Evolutionary conservation across 148 eudicot species (phyloP), one percentile per base, ranked within the genome.

Genomic region (Rhododendron mucronatum): DNA sequence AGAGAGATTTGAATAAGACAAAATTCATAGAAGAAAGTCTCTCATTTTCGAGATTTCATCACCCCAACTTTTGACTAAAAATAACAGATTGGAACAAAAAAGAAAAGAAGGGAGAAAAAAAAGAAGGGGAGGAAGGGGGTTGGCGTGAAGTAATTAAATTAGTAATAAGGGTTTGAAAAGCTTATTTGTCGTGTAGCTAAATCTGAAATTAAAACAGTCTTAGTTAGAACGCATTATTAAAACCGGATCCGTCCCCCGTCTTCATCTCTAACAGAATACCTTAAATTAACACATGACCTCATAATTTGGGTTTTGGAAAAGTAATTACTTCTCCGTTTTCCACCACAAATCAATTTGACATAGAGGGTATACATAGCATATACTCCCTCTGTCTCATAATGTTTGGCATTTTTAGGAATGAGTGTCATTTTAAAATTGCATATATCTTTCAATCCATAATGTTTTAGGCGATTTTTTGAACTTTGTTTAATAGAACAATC

Each of bases 381-480:
- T 1, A 0, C 33, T 0, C 33, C 1, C 1, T 33, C 1, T 33
- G n/a, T n/a, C n/a, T n/a, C n/a, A n/a, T n/a, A n/a, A n/a, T 33
- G 1, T 1, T 33, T 33, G 1, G 1, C 33, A 0, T 1, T 1
- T 1, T 33, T 1, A 33, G 1, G n/a, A n/a, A n/a, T n/a, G n/a
- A n/a, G n/a, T n/a, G n/a, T n/a, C n/a, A n/a, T n/a, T n/a, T n/a
- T n/a, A n/a, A n/a, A n/a, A n/a, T n/a, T n/a, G n/a, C n/a, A n/a
- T n/a, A n/a, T n/a, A n/a, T n/a, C n/a, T n/a, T n/a, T n/a, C n/a
- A n/a, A n/a, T n/a, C n/a, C n/a, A n/a, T n/a, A n/a, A n/a, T n/a
- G n/a, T n/a, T n/a, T n/a, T n/a, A n/a, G n/a, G n/a, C n/a, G n/a
- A n/a, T n/a, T n/a, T n/a, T n/a, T n/a, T n/a, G n/a, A n/a, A n/a